Percentiles rank a stretch among this genome's conserved stretches.
phyloP scores from a whole-genome alignment of 2,329 filamentous ascomycete species.

The Coniella lustricola region DNA sequence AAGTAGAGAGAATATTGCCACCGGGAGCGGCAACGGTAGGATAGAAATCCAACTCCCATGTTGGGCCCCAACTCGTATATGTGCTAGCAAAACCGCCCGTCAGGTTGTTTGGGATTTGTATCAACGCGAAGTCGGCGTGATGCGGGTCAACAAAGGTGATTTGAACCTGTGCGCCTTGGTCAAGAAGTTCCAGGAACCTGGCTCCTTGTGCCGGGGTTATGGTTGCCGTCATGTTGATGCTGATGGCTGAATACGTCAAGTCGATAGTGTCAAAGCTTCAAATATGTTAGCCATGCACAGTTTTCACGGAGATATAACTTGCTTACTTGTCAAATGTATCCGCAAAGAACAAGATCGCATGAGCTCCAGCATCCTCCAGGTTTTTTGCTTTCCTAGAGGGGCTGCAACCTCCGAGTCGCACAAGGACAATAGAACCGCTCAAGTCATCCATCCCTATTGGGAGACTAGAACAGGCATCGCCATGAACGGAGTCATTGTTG shows the following conservation, averaged over 20 bases:
- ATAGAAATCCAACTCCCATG: conserved; percentile 49
- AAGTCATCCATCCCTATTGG: conserved; percentile 34
- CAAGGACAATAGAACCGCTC: conserved; percentile 32
- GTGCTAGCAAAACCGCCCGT: conserved; percentile 44
- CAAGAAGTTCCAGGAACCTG: conserved; percentile 20
- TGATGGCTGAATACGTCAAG: not conserved
- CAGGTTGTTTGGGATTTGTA: conserved; percentile 26
- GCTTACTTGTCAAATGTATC: not conserved
- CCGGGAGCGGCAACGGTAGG: conserved; percentile 51
- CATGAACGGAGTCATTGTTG: conserved; percentile 22
- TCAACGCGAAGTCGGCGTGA: not conserved
- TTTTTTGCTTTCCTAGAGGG: conserved; percentile 28
- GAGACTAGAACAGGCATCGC: conserved; percentile 32
- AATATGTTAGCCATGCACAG: not conserved
- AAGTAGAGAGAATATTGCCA: conserved; percentile 53
- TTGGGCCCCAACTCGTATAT: conserved; percentile 53
- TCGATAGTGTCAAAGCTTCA: not conserved
- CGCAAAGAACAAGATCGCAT: conserved; percentile 17
- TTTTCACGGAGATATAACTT: not conserved
- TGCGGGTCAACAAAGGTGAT: conserved; percentile 17
- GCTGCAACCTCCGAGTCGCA: conserved; percentile 27
- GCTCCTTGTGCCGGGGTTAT: conserved; percentile 19
- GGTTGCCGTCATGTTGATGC: conserved; percentile 15
- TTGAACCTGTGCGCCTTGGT: conserved; percentile 18
- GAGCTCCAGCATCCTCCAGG: conserved; percentile 33